Base-by-base conservation (phyloP, 2,329 filamentous ascomycete genomes). In the Fusarium heterosporum region DNA sequence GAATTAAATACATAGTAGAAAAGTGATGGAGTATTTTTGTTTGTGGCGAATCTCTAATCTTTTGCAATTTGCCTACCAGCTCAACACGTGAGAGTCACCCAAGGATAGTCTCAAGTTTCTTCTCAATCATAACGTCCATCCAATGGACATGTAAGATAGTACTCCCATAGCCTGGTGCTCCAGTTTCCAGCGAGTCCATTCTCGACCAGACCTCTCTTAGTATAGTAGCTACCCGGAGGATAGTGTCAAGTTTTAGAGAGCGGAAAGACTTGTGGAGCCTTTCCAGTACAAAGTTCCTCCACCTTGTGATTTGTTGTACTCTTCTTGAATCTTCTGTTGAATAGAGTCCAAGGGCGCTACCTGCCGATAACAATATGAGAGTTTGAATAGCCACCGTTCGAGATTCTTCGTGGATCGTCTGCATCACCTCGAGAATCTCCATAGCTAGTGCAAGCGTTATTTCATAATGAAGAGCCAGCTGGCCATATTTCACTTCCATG, bases 111-210 rank as follows among this genome's bases (percentile, higher is more conserved):
- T 57, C 49, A 3, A 57, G 9, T 3, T 22, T 36, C 7, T n/a
- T 38, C 36, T 55, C 40, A 17, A 30, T 14, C 49, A 57, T 55
- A 4, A 55, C 26, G 16, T 28, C 32, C 10, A 55, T 57, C 49
- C 55, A 57, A 32, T 57, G 39, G 28, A 39, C 11, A 1, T 22
- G 9, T 8, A 19, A 12, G 10, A 26, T 5, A 6, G 47, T 25
- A 29, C 30, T 38, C 22, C 17, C 19, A 4, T 8, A 8, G 7
- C 4, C 10, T 3, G 8, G 3, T 4, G 1, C 11, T 10, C 2
- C 41, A 3, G 13, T 9, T 6, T 9, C 25, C 9, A 0, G 6
- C 10, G 22, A 38, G 4, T 56, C 55, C 55, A 47, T 55, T 14
- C 40, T 19, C 3, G 22, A 9, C 55, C 55, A 58, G 6, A 41